Evolutionary conservation across 345 rosid genomes (phyloP), one percentile per base, ranked within the genome.

Genomic region (Hypericum androsaemum): DNA sequence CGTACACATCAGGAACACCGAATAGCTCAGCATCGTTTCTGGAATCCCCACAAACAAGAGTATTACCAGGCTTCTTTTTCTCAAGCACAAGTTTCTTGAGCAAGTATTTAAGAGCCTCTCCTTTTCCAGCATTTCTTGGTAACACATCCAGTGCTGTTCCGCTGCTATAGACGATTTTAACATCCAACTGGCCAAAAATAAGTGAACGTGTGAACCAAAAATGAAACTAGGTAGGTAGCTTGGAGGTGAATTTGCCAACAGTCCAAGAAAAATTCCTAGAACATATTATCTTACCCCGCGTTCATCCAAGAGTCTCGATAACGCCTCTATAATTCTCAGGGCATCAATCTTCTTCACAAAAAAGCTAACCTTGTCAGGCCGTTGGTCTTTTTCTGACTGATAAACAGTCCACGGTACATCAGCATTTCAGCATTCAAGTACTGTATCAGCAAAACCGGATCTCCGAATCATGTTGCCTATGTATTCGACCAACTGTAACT

Each of bases 1-100:
- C 99, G 64, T 81, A 65, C 13, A 92, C 94, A 43, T 81, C 88
- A 0, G 95, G 94, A 64, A 92, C 81, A 75, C 90, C 77, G 64
- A 88, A 92, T 6, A 92, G 80, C 47, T 92, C 99, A 11, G 99
- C 97, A 69, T 92, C 99, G 61, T 92, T 92, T 59, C 99, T 97
- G 42, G 99, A 92, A 73, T 92, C 99, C 10, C 99, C 99, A 66
- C 99, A 88, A 45, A 66, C 97, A 74, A 92, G 94, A 53, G 97
- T 92, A 57, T 77, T 85, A 12, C 13, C 40, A 46, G 99, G 99
- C 47, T 71, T 68, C 62, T 77, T 81, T 63, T 88, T 79, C 64
- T 77, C 88, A 53, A 64, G 43, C 69, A 75, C 80, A 14, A 92
- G 79, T 71, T 92, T 85, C 73, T 73, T 70, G 9, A 74, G 80